These are phyloP conservation scores for Brassica incana DNA, from an alignment of 345 rosid genomes.

Conservation along the genomic window DNA sequence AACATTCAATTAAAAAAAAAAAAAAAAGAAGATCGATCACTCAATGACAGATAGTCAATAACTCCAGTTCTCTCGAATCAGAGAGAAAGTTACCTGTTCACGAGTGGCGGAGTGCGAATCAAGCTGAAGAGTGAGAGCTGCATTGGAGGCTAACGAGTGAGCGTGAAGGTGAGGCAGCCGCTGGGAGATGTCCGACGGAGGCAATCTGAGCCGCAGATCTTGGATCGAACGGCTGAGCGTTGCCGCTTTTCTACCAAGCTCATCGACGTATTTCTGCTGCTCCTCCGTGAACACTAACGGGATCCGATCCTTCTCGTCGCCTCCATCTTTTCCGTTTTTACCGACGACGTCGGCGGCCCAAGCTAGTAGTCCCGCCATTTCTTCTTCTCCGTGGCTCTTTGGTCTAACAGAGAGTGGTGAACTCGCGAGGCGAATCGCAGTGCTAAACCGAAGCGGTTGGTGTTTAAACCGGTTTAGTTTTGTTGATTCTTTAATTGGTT, in stretches of 20 bases:
- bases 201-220: slow-evolving; percentile 79
- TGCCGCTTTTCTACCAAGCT: slow-evolving; percentile 69
- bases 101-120: slow-evolving; percentile 91
- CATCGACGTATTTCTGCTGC: slow-evolving; percentile 63
- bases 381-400: neutral
- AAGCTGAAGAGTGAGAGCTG: slow-evolving; percentile 86
- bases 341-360: slow-evolving; percentile 75
- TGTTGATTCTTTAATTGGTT: too few species aligned
- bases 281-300: slow-evolving; percentile 62
- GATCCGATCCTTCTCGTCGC: slow-evolving; percentile 41
- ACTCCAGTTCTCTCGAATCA: neutral
- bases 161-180: slow-evolving; percentile 93
- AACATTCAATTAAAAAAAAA: too few species aligned
- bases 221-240: slow-evolving; percentile 79
- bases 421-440: neutral
- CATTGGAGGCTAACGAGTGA: slow-evolving; percentile 87
- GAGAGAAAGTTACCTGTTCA: slow-evolving; percentile 61
- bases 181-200: slow-evolving; percentile 83
- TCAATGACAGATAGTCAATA: neutral
- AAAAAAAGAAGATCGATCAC: neutral
- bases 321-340: neutral
- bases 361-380: slow-evolving; percentile 80
- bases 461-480: slow-evolving; percentile 2
- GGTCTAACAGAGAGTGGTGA: neutral
- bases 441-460: slow-evolving; percentile 27